Base-by-base conservation (phyloP, 2,329 filamentous ascomycete species). In the Fusarium sacchari region DNA sequence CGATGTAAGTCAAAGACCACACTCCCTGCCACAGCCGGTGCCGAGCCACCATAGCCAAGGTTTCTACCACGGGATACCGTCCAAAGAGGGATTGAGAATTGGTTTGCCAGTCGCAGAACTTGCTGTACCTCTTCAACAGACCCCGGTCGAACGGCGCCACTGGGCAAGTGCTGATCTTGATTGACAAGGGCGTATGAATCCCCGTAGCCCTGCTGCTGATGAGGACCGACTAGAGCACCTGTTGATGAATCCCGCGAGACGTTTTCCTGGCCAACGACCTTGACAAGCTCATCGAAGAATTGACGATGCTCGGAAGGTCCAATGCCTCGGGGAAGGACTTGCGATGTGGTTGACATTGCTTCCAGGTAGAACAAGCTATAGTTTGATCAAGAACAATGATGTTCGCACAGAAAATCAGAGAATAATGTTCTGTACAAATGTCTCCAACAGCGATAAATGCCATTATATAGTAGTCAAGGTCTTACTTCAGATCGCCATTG, bases 311-410 rank as follows among this genome's bases (percentile, higher is more conserved):
- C 9, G 0, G 44, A 30, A 17, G 44, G 14, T 30, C 44, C 20
- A 22, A 30, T 47, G 44, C 44, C 26, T 0, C 13, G 20, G 0
- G 44, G 44, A 47, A 47, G 26, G 44, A 47, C 13, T 47, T 30
- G 20, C 4, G 44, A 11, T 11, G 13, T 30, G 26, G 44, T 15
- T 0, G 44, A 22, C 26, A 47, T 47, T 47, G 26, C 4, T 7
- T 22, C 8, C 4, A 10, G 4, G 18, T 5, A 6, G 18, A 28
- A 28, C 6, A 13, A 17, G 0, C 18, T 22, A 12, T 18, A 7
- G 13, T 11, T 20, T 8, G 12, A 22, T 22, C 8, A 20, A 40
- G 20, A 40, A 4, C 7, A 14, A 22, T n/a, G n/a, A n/a, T n/a
- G n/a, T n/a, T n/a, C n/a, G n/a, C n/a, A n/a, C n/a, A n/a, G n/a